Evolutionary conservation across 2,329 filamentous ascomycete genomes (phyloP).

Genomic region (Juglanconis juglandina): DNA sequence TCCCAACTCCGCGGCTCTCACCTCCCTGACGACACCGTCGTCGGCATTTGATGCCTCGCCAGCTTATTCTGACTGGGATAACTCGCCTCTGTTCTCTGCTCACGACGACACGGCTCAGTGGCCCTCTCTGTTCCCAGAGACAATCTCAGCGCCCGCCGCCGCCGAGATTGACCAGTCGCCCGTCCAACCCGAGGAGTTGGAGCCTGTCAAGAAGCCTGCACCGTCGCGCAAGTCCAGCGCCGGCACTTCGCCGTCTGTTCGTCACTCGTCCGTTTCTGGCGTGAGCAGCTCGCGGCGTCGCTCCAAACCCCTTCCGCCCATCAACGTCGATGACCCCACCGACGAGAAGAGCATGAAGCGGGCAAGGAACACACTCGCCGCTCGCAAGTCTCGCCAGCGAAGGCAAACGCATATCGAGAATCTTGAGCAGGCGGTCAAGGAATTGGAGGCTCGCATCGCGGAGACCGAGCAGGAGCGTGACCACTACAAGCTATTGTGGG

Average conservation of each 20-base stretch:
- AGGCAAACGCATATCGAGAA: conserved; percentile 75
- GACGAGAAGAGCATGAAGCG: conserved; percentile 86
- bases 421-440: conserved; percentile 69
- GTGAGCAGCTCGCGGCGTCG: conserved; percentile 67
- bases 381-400: conserved; percentile 85
- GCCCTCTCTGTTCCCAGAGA: conserved; percentile 69
- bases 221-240: conserved; percentile 45
- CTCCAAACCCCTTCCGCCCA: conserved; percentile 76
- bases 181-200: conserved; percentile 46
- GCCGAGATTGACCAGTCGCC: conserved; percentile 39
- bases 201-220: conserved; percentile 39
- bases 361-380: conserved; percentile 87
- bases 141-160: conserved; percentile 13
- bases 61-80: conserved; percentile 31
- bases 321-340: conserved; percentile 68
- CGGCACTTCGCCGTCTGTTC: conserved; percentile 43
- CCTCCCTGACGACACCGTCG: conserved; percentile 79
- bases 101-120: conserved; percentile 60
- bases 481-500: not conserved
- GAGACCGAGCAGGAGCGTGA: not conserved
- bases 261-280: conserved; percentile 67
- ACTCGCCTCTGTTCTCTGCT: conserved; percentile 67
- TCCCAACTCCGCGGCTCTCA: conserved; percentile 78
- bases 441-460: conserved; percentile 49
- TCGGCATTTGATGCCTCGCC: not conserved